phyloP scores from a whole-genome alignment of 1,284 basidiomycete genomes.

The Sanghuangporus sanghuang region DNA sequence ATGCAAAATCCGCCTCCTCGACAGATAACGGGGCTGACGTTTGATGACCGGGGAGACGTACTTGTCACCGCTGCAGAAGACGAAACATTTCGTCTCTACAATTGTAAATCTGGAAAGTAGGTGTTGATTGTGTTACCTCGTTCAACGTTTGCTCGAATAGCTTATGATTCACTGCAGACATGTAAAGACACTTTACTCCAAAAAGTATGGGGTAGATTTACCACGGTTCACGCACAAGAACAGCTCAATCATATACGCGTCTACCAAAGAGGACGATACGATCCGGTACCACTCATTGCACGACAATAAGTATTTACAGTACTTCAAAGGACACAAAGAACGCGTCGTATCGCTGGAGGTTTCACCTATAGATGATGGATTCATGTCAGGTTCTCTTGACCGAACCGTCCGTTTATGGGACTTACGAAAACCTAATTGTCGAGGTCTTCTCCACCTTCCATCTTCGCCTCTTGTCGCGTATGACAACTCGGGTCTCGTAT shows the following conservation, averaged over 20 bases:
- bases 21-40: conserved; percentile 84
- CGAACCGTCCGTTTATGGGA: conserved; percentile 98
- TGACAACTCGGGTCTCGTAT: conserved; percentile 85
- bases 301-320: conserved; percentile 93
- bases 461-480: conserved; percentile 84
- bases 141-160: conserved; percentile 16
- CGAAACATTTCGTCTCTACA: conserved; percentile 89
- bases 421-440: conserved; percentile 72
- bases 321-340: conserved; percentile 92
- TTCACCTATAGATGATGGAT: conserved; percentile 90
- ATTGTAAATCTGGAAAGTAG: conserved; percentile 87
- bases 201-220: conserved; percentile 95
- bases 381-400: conserved; percentile 92
- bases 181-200: conserved; percentile 78
- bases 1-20: conserved; percentile 42
- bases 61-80: conserved; percentile 90
- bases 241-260: conserved; percentile 83
- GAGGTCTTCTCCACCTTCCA: conserved; percentile 66
- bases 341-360: conserved; percentile 89
- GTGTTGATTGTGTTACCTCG: conserved; percentile 32
- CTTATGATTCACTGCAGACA: conserved; percentile 38
- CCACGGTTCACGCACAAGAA: conserved; percentile 93
- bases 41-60: conserved; percentile 87
- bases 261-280: conserved; percentile 93
- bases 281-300: conserved; percentile 93